A percentile compares a stretch with the other conserved stretches of the same genome.
Evolutionary conservation across 2,329 filamentous ascomycete genomes (phyloP).

Genomic region (Fusarium duplospermum): DNA sequence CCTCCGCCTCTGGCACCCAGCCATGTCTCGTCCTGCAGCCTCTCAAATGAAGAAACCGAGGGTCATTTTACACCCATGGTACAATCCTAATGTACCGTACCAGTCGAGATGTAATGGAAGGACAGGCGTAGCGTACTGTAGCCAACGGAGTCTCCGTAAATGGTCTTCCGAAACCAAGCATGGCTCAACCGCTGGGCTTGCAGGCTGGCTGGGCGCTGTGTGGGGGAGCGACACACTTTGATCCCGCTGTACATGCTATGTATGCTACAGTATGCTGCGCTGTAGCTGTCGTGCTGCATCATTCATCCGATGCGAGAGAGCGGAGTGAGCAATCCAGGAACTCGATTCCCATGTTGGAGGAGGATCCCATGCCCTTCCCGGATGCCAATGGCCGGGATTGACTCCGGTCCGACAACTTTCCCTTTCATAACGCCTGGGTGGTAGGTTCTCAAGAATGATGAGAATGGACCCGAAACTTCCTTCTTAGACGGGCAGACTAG

Average conservation of each 20-base stretch:
- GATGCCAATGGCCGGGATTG: constrained; percentile 23
- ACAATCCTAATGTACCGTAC: not conserved
- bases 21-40: constrained; percentile 13
- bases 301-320: constrained; percentile 24
- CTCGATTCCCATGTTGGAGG: constrained; percentile 5
- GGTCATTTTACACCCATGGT: not conserved
- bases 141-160: constrained; percentile 27
- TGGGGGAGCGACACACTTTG: constrained; percentile 25
- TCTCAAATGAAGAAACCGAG: not conserved
- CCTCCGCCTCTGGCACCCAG: constrained; percentile 20
- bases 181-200: constrained; percentile 11
- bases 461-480: not conserved
- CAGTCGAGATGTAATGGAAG: not conserved
- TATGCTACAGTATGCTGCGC: no score
- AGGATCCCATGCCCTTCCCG: constrained; percentile 1
- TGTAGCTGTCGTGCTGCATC: constrained; percentile 1
- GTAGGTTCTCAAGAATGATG: not conserved
- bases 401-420: not conserved
- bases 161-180: constrained; percentile 18
- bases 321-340: constrained; percentile 19
- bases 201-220: constrained; percentile 16
- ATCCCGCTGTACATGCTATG: constrained; percentile 13
- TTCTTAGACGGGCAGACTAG: not conserved
- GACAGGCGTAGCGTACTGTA: not conserved
- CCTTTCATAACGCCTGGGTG: not conserved